phyloP scores from a whole-genome alignment of 2,329 filamentous ascomycete species.

The Chaetomium strumarium region DNA sequence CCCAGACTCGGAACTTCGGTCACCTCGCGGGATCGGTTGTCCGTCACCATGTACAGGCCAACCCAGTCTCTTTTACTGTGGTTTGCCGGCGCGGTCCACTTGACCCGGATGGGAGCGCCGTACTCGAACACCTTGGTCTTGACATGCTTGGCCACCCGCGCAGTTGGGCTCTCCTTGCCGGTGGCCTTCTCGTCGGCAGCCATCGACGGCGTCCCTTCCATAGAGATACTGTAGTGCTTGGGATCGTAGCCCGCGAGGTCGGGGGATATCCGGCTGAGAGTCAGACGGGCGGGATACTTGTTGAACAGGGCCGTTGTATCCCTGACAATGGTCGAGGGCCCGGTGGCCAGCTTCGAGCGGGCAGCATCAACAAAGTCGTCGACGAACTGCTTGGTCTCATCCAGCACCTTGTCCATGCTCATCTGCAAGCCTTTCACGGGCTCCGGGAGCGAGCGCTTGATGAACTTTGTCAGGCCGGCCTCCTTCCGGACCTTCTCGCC shows the following conservation, averaged over 20 bases:
- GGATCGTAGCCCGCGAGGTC: conserved; percentile 76
- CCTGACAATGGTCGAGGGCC: conserved; percentile 79
- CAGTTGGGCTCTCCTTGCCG: conserved; percentile 67
- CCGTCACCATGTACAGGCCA: conserved; percentile 90
- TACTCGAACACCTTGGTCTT: conserved; percentile 81
- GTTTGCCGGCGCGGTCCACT: conserved; percentile 81
- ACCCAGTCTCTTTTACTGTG: conserved; percentile 94
- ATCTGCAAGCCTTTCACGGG: conserved; percentile 79
- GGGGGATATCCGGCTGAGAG: conserved; percentile 70
- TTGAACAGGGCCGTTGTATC: conserved; percentile 87
- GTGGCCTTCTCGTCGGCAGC: conserved; percentile 54
- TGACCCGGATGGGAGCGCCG: conserved; percentile 80
- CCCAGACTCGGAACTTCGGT: conserved; percentile 82
- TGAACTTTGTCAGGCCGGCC: conserved; percentile 85
- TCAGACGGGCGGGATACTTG: conserved; percentile 79
- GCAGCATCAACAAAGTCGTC: conserved; percentile 86
- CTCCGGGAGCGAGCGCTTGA: conserved; percentile 78
- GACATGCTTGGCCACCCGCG: conserved; percentile 61
- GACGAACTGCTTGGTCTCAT: conserved; percentile 80
- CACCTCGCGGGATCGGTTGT: conserved; percentile 79
- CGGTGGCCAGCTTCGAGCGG: conserved; percentile 76
- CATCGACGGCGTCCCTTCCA: conserved; percentile 58
- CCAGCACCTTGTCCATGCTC: conserved; percentile 80
- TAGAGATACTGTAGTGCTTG: conserved; percentile 70
- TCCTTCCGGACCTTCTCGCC: conserved; percentile 76